Evolutionary conservation across 371 early-diverging fungal species (phyloP).

Genomic region (Basidiobolus meristosporus): DNA sequence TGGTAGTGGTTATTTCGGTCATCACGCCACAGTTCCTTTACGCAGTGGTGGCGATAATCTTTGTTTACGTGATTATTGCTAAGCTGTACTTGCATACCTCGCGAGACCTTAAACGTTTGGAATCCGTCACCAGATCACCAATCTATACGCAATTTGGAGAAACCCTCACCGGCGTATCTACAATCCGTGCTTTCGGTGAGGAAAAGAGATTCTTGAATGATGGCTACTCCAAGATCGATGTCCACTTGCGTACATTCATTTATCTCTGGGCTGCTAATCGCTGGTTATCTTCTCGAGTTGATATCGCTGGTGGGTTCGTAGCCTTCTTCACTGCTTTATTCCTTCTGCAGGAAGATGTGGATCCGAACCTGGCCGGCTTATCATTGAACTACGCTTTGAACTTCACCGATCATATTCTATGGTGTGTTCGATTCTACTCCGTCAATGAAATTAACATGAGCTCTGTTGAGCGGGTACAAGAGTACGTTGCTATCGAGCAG

Average conservation of each 20-base stretch:
- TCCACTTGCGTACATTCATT: conserved; percentile 45
- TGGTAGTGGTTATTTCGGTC: conserved; percentile 30
- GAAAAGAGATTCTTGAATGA: conserved; percentile 29
- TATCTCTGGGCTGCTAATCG: conserved; percentile 59
- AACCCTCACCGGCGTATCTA: conserved; percentile 38
- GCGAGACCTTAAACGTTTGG: conserved; percentile 63
- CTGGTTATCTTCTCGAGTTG: conserved; percentile 61
- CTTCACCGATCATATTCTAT: conserved; percentile 36
- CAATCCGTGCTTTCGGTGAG: conserved; percentile 61
- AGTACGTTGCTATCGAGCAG: conserved; percentile 30
- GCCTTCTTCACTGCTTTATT: conserved; percentile 29
- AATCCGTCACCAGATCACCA: conserved; percentile 54
- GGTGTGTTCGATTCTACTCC: conserved; percentile 15
- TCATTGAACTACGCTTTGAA: conserved; percentile 48
- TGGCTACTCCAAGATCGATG: conserved; percentile 26
- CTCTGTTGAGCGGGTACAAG: conserved; percentile 39
- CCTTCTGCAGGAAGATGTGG: conserved; percentile 19
- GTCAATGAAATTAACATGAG: conserved; percentile 50
- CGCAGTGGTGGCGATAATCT: conserved; percentile 10
- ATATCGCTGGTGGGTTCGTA: conserved; percentile 36
- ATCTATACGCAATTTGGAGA: conserved; percentile 62
- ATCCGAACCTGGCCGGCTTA: conserved; percentile 57
- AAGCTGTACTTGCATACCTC: conserved; percentile 41
- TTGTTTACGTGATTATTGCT: conserved; percentile 23
- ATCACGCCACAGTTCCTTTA: conserved; percentile 37